Evolutionary conservation across 768 basidiomycete genomes (phyloP), one percentile per base, ranked within the genome.

Genomic region (Cystobasidium onofrii): DNA sequence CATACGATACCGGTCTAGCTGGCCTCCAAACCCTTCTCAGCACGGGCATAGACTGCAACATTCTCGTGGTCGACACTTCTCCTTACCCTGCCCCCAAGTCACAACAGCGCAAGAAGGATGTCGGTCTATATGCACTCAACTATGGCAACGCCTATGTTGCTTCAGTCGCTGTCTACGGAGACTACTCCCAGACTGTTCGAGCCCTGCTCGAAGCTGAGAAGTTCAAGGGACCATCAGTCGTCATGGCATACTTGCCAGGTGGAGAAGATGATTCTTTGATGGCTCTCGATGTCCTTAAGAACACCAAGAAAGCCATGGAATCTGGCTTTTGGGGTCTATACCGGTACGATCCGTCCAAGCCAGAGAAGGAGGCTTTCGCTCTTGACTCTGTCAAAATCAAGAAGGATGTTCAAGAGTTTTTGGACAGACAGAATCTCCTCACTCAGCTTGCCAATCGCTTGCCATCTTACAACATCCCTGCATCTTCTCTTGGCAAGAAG

Each of bases 321-420:
- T 86, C 90, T 12, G 95, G 95, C 1, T 95, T 94, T 82, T 98
- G 96, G 96, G 95, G 95, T 0, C 84, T 98, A 65, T 99, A 98
- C 84, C 87, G 96, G 71, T 99, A 95, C 94, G 89, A 99, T 81
- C 96, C 96, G 0, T 85, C 86, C 78, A 89, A 90, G 81, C 91
- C 93, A 78, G 80, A 80, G 66, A 84, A 88, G 79, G 92, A 94
- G 76, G 89, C 90, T 18, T 99, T 99, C 84, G 85, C 86, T 15
- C 87, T 99, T 73, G 96, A 98, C 82, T 93, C 91, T 1, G 91
- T 95, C 77, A 85, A 88, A 34, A 86, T 99, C 82, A 98, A 97
- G 85, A 89, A 91, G 74, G 95, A 96, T 78, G 84, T 99, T 25
- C 87, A 88, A 80, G 85, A 88, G 77, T 99, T 98, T 87, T 88